phyloP scores from a whole-genome alignment of 129 eudicot genomes.

The Deinandra increscens region DNA sequence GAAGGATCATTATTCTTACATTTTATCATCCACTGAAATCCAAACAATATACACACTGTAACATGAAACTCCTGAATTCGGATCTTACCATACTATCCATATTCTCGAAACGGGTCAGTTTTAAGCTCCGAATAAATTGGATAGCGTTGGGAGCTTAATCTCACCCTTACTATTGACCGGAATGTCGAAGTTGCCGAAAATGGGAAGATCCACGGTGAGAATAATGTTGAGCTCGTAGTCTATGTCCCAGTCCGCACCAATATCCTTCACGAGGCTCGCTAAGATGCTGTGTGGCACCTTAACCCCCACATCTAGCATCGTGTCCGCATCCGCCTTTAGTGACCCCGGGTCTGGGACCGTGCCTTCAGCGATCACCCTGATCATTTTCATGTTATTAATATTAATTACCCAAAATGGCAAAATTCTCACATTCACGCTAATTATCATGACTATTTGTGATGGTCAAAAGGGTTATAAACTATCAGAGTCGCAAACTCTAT shows the following conservation, averaged over 20 bases:
- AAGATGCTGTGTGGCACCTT: conserved; percentile 73
- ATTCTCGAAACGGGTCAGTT: background rate
- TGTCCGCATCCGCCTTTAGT: conserved; percentile 51
- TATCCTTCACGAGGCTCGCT: conserved; percentile 59
- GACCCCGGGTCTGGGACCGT: conserved; percentile 84
- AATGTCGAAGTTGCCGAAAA: conserved; percentile 62
- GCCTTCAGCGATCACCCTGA: conserved; percentile 79
- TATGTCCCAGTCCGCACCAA: conserved; percentile 83
- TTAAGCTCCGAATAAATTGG: conserved; percentile 39
- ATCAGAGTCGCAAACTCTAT: too few species aligned
- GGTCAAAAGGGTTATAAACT: too few species aligned
- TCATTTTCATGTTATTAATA: background rate
- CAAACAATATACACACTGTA: background rate
- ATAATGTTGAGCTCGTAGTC: conserved; percentile 57
- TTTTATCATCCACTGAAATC: background rate
- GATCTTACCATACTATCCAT: background rate
- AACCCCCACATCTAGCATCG: conserved; percentile 56
- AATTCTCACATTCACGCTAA: too few species aligned
- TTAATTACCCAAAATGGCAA: too few species aligned
- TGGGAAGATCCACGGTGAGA: conserved; percentile 67
- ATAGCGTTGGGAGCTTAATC: conserved; percentile 70
- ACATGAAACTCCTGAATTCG: background rate
- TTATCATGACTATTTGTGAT: too few species aligned
- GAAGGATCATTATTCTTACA: conserved; percentile 10
- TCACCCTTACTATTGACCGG: conserved; percentile 67